These are phyloP conservation scores for Oenanthe javanica DNA, from an alignment of 140 eudicot species.

Conservation along the genomic window DNA sequence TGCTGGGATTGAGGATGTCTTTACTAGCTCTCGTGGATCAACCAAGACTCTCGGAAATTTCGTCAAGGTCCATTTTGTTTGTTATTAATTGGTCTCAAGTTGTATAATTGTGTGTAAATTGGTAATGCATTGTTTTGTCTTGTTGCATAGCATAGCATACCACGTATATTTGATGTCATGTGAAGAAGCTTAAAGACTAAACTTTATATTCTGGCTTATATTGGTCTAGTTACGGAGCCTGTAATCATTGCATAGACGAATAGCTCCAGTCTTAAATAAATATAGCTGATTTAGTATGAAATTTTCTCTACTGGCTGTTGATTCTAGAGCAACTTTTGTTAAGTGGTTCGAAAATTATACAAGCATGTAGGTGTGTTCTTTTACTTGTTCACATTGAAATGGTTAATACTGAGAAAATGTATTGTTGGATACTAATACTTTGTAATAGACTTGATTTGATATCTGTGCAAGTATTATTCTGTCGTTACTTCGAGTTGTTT, in stretches of 20 bases:
- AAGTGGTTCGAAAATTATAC: not conserved
- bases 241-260: not conserved
- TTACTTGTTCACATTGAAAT: not conserved
- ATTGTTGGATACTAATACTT: no score
- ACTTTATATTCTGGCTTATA: no score
- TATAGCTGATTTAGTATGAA: not conserved
- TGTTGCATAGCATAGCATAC: no score
- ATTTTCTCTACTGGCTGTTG: not conserved
- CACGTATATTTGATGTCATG: no score
- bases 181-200: no score
- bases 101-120: no score
- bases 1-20: conserved; percentile 66
- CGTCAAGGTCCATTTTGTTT: conserved; percentile 34
- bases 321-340: not conserved
- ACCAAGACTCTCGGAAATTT: conserved; percentile 66
- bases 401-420: not conserved
- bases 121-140: no score
- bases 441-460: not conserved
- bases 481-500: not conserved
- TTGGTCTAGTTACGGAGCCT: not conserved
- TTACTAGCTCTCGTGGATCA: conserved; percentile 52
- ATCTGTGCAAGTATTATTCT: not conserved
- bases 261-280: not conserved
- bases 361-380: not conserved
- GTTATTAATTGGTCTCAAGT: not conserved